These are phyloP conservation scores for Solanum etuberosum DNA, from an alignment of 257 asterid species.

Conservation along the genomic window DNA sequence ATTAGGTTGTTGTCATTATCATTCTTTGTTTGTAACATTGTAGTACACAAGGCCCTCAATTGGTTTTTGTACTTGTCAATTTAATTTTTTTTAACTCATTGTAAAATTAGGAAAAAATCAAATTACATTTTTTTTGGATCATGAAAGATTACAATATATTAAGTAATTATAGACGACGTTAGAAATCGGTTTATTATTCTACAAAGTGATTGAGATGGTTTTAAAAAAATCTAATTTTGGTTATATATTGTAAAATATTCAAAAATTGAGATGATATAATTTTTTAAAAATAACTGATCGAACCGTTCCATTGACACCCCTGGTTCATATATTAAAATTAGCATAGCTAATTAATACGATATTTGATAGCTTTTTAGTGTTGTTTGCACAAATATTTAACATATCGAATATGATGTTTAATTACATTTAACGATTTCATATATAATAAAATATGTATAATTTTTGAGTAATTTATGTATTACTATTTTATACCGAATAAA, in stretches of 20 bases:
- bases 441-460: not conserved
- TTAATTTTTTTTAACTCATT: not conserved
- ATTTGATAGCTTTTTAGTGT: not conserved
- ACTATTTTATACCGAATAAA: no score
- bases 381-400: not conserved
- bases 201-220: no score
- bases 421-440: not conserved
- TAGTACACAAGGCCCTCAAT: not conserved
- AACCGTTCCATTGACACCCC: fast-evolving
- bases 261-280: no score
- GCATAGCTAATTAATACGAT: no score
- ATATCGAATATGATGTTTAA: not conserved
- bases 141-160: no score
- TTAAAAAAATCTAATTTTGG: no score
- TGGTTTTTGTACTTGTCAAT: not conserved
- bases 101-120: not conserved
- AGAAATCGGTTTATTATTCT: no score
- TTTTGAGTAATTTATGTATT: not conserved
- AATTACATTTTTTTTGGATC: not conserved
- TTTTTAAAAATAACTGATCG: no score
- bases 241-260: no score
- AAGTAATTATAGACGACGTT: no score
- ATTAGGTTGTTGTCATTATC: not conserved
- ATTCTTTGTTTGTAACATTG: not conserved
- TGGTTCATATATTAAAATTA: no score